phyloP scores from a whole-genome alignment of 139 green algal genomes.

The Gonium pectorale region DNA sequence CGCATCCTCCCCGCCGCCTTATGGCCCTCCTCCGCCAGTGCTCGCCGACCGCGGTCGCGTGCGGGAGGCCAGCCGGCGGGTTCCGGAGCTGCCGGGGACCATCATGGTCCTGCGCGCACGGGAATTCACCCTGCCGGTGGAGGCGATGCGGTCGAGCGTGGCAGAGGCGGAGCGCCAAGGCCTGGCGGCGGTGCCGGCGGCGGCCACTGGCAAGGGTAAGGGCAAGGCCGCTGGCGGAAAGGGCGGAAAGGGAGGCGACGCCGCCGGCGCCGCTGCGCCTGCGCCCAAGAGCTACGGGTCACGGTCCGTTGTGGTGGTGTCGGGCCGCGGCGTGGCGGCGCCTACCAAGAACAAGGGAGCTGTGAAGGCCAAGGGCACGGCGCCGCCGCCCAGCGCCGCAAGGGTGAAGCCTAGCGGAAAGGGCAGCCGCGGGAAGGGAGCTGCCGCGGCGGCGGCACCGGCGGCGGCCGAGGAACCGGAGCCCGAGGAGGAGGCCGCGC shows the following conservation, averaged over 20 bases:
- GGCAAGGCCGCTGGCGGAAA: neutral
- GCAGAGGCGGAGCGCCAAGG: conserved; percentile 32
- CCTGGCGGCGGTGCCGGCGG: neutral
- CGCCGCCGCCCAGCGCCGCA: neutral
- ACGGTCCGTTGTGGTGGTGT: conserved; percentile 24
- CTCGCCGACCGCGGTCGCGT: conserved; percentile 29
- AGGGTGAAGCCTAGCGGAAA: neutral
- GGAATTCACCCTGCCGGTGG: conserved; percentile 16
- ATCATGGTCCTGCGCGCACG: conserved; percentile 24
- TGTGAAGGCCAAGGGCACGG: conserved; percentile 3
- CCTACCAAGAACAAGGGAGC: no score
- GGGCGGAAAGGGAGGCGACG: neutral
- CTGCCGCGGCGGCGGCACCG: neutral
- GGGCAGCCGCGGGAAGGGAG: neutral
- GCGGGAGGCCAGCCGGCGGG: conserved; percentile 5
- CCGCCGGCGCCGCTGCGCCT: neutral
- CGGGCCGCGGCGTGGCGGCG: neutral
- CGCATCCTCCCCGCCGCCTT: neutral
- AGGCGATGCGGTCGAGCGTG: conserved; percentile 30
- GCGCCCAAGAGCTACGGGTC: neutral
- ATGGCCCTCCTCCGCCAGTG: neutral
- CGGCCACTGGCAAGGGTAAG: neutral
- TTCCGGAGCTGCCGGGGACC: neutral
- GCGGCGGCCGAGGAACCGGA: conserved; percentile 7
- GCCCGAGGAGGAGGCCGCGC: conserved; percentile 6